Base-by-base conservation (phyloP, 2,329 filamentous ascomycete species). In the Huntiella decipiens region DNA sequence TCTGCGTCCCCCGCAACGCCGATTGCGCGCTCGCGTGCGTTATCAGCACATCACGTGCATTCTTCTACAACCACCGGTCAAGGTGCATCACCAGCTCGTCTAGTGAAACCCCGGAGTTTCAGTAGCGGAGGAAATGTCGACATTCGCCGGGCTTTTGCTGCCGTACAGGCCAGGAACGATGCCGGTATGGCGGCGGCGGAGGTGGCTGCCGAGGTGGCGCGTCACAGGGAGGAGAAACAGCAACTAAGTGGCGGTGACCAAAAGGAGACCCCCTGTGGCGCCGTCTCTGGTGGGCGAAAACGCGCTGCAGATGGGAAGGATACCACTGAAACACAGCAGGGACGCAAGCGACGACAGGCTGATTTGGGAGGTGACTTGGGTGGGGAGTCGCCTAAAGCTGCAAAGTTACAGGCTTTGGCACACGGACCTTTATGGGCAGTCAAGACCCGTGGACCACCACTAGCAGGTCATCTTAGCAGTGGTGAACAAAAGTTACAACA, bases 71-170 rank as follows among this genome's bases (percentile, higher is more conserved):
- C 44, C n/a, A 22, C 31, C 13, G 16, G 28, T 35, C 7, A 32
- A 12, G 38, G 38, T 39, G 38, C 38, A 41, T 38, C 33, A 28
- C 22, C 22, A 28, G 22, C 22, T 7, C 22, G 22, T 28, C 17
- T 33, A 38, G 38, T 43, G 31, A 46, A 45, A 19, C 38, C 38
- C 38, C 47, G 38, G 22, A 38, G 33, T 17, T 34, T 16, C 28
- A 44, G 42, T 32, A 44, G 41, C 17, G 47, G 47, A 34, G 38
- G 42, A 19, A 49, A 49, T 36, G 34, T 45, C n/a, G 47, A 49
- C 34, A 49, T 49, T 37, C 39, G 47, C n/a, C 47, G 38, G 38
- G 47, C 43, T 32, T 49, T 49, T 43, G 47, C 47, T 17, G 38
- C 39, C 6, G 47, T 22, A 38, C 22, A 28, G 22, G 22, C 22